Base-by-base conservation (phyloP, 805 yeast genomes). In the Schwanniomyces vanrijiae region DNA sequence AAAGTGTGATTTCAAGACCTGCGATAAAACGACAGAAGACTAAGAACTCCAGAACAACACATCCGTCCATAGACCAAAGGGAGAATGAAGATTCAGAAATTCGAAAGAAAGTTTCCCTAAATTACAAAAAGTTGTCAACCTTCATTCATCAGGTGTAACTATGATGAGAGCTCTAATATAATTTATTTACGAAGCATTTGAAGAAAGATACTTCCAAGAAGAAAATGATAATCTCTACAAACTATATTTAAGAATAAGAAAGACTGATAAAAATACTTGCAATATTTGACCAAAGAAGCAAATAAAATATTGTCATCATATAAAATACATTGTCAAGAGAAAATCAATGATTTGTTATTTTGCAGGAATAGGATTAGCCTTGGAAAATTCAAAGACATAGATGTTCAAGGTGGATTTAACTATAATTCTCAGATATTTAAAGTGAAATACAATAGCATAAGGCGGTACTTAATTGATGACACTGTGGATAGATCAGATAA, bases 401-500 rank as follows among this genome's bases (percentile, higher is more conserved):
- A 39, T 39, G 31, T 39, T 18, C 42, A 39, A 25, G 24, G 33
- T 14, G 42, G 42, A 20, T 39, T 39, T 39, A 24, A 7, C 5
- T 39, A 24, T 19, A 24, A 24, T 39, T 24, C 42, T n/a, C 42
- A 39, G 21, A 26, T 39, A 14, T 39, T 24, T 33, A 39, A 14
- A 24, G 33, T 39, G 5, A 28, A 39, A 7, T 14, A 16, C 28
- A 21, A 10, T 10, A 29, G 13, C 13, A 11, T 39, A 16, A 16
- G 9, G 11, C 5, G 6, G 3, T 24, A 24, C 16, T 24, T 39
- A 25, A 22, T 3, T 11, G 31, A 24, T 14, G 13, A n/a, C n/a
- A 6, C 25, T 13, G n/a, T n/a, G n/a, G 16, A 16, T 7, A 13
- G 10, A 20, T 5, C 14, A 11, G 42, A 38, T 3, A 4, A 39